These are phyloP conservation scores for Pseudomonodictys pantanalensis DNA, from an alignment of 495 filamentous ascomycete genomes.

Conservation along the genomic window DNA sequence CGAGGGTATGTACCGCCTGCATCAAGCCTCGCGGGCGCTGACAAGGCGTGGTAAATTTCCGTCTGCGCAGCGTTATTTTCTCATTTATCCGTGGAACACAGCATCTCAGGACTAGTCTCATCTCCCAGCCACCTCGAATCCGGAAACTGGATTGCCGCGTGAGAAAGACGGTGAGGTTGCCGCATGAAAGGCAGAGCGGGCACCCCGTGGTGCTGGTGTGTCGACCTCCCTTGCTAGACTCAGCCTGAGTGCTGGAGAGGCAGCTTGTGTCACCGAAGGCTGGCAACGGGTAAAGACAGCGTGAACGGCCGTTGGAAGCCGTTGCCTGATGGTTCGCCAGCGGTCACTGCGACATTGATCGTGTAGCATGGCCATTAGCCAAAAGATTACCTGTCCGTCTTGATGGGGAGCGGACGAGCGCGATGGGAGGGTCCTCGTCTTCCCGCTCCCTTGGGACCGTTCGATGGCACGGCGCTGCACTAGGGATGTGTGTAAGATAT, in stretches of 20 bases:
- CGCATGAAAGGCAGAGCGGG: conserved; percentile 13
- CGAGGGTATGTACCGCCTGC: conserved; percentile 14
- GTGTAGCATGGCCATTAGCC: conserved; percentile 29
- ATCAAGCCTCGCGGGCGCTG: conserved; percentile 8
- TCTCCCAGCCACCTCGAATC: conserved; percentile 14
- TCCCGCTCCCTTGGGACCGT: too few species aligned
- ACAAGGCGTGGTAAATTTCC: conserved; percentile 20
- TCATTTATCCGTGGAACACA: conserved; percentile 22
- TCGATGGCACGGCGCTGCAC: too few species aligned
- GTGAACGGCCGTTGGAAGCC: conserved; percentile 24
- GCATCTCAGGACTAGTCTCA: background rate
- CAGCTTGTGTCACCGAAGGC: conserved; percentile 14
- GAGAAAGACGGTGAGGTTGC: conserved; percentile 20
- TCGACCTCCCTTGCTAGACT: conserved; percentile 4
- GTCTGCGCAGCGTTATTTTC: conserved; percentile 14
- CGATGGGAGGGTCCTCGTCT: too few species aligned
- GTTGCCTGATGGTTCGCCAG: conserved; percentile 17
- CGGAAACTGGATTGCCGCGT: conserved; percentile 5
- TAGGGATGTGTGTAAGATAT: too few species aligned
- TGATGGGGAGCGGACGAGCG: too few species aligned
- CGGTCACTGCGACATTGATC: conserved; percentile 6
- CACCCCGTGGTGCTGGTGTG: conserved; percentile 1
- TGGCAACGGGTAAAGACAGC: conserved; percentile 31
- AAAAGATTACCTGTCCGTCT: background rate
- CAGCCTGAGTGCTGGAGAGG: conserved; percentile 14